Evolutionary conservation across 257 asterid genomes (phyloP).

Genomic region (Jasminum sambac): DNA sequence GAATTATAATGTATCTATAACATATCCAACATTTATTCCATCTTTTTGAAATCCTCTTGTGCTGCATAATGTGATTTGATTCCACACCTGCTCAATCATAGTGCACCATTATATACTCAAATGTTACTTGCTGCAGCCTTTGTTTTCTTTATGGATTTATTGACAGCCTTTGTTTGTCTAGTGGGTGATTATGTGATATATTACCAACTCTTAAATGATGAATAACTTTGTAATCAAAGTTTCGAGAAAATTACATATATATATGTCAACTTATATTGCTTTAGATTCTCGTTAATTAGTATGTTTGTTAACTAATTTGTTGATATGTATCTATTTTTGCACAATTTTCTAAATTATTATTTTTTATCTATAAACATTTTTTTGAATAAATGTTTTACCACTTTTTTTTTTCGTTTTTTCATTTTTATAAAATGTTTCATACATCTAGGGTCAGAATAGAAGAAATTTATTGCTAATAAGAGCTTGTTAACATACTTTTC

Average conservation of each 20-base stretch:
- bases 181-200: conserved; percentile 40
- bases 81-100: conserved; percentile 37
- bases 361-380: too few relatives aligned
- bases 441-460: background rate
- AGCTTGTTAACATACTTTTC: background rate
- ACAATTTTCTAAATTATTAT: too few relatives aligned
- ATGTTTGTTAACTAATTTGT: too few relatives aligned
- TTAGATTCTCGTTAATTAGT: too few relatives aligned
- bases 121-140: conserved; percentile 28
- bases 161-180: conserved; percentile 48
- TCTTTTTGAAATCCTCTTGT: conserved; percentile 19
- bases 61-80: conserved; percentile 34
- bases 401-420: too few relatives aligned
- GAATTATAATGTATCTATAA: conserved; percentile 42
- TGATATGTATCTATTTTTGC: too few relatives aligned
- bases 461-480: background rate
- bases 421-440: too few relatives aligned
- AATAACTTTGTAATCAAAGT: conserved; percentile 29
- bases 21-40: conserved; percentile 40
- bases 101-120: conserved; percentile 14
- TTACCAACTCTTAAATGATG: conserved; percentile 50
- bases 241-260: background rate
- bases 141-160: background rate
- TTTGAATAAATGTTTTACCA: too few relatives aligned
- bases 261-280: background rate